Evolutionary conservation across 2,329 filamentous ascomycete species (phyloP), one percentile per base, ranked within the genome.

Genomic region (Chrysoporthe puriensis): DNA sequence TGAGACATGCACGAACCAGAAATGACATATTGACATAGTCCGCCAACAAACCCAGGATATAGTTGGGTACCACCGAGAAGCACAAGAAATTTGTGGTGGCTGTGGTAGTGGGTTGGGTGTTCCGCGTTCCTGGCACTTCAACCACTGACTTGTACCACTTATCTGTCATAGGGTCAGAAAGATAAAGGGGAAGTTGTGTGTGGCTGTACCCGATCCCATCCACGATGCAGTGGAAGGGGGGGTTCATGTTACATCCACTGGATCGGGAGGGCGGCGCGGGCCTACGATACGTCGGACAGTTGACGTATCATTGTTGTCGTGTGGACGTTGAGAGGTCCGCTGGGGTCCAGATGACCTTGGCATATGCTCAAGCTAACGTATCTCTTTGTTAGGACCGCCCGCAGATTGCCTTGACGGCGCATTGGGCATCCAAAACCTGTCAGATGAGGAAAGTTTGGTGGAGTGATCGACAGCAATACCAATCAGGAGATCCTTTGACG

Each of bases 191-290:
- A 36, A 9, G 62, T 57, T 50, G 43, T 54, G 26, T 54, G 50
- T 54, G 26, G 50, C 50, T 21, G 14, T 21, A 54, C 44, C 63
- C 59, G 54, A 57, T 34, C 57, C 63, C 56, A 34, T 57, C 54
- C 60, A 46, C 36, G 46, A 61, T 46, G 40, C 36, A 43, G 26
- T 40, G 46, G 46, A 32, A 57, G 14, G 60, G 62, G 44, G 57
- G 62, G 63, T 36, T 68, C 62, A 58, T 46, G 66, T 68, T 54
- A 34, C 50, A 54, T 54, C 50, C 50, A 34, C 26, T 62, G 66
- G 44, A 62, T 62, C 56, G 67, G 67, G 64, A 69, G 67, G 67
- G 64, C 56, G 48, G 67, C 61, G 61, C 61, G 60, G 67, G 57
- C 64, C 48, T 69, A 48, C 36, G 46, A 64, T 66, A 64, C 64